Base-by-base conservation (phyloP, 495 filamentous ascomycete genomes). In the Penicillium bovifimosum region DNA sequence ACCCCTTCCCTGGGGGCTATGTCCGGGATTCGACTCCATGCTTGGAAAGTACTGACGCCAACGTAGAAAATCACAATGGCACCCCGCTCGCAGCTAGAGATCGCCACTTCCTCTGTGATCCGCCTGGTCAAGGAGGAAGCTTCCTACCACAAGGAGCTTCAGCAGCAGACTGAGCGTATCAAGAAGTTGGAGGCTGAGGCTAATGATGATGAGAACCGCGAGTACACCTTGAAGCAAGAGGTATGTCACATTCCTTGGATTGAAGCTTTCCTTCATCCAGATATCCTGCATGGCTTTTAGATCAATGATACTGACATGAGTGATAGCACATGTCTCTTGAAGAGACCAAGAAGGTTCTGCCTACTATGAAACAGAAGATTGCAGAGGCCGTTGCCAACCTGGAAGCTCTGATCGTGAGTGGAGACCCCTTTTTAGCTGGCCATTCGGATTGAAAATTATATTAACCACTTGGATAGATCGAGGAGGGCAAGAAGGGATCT, bases 51-150 rank as follows among this genome's bases (percentile, higher is more conserved):
- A 18, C 33, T 48, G 8, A 48, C 34, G 0, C n/a, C 17, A 14
- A 8, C 14, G 10, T 24, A 48, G 46, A 39, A 17, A 48, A 39
- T 29, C 33, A 48, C 3, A 41, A 95, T 92, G 88, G 76, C 85
- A 6, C 79, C 87, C 9, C 87, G 87, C 29, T 83, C 86, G 9
- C 79, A 80, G 57, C 77, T 96, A 52, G 72, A 80, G 41, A 89
- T 93, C 57, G 77, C 80, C 42, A 91, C 86, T 14, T 81, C 82
- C 41, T 80, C 85, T 17, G 77, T 96, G 59, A 73, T 80, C 58
- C 89, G 92, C 47, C 78, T 96, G 43, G 81, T 96, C 48, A 96
- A 96, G 67, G 93, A 98, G 67, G 90, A 96, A 63, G 75, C 77
- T 31, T 90, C 83, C 65, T 96, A 98, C 73, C 87, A 90, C 70